Conservation (phyloP, 352 stramenopile species). For the Globisporangium yorkense region DNA sequence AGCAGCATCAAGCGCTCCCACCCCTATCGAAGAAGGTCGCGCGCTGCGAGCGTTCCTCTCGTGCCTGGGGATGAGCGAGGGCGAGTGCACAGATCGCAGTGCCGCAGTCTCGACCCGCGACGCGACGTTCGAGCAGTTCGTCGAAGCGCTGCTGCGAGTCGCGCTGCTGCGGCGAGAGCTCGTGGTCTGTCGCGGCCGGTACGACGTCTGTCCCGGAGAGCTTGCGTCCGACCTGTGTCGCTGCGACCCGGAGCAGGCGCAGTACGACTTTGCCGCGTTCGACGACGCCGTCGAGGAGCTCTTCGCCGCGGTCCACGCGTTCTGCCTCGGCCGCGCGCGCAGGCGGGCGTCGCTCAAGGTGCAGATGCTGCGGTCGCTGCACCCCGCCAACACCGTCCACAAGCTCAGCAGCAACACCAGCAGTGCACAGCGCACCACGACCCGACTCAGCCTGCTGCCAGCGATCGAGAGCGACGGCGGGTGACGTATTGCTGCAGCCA, state of each 20-base stretch:
- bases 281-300: slow-evolving; percentile 39
- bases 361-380: slow-evolving; percentile 17
- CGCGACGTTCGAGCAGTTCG: slow-evolving; percentile 34
- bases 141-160: slow-evolving; percentile 43
- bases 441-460: neutral
- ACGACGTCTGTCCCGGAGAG: slow-evolving; percentile 53
- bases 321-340: slow-evolving; percentile 19
- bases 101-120: slow-evolving; percentile 4
- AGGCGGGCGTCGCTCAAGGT: slow-evolving; percentile 29
- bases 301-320: slow-evolving; percentile 27
- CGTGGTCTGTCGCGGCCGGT: slow-evolving; percentile 34
- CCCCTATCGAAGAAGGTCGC: slow-evolving; percentile 37
- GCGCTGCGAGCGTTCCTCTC: slow-evolving; percentile 55
- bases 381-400: neutral
- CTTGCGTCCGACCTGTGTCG: slow-evolving; percentile 37
- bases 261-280: slow-evolving; percentile 40
- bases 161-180: slow-evolving; percentile 43
- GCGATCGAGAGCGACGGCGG: neutral
- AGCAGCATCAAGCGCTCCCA: slow-evolving; percentile 2
- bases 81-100: slow-evolving; percentile 11
- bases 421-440: neutral
- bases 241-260: slow-evolving; percentile 18
- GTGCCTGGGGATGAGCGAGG: slow-evolving; percentile 31
- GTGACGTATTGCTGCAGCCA: neutral
- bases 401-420: neutral